A percentile compares a stretch with the other conserved stretches of the same genome.
Evolutionary conservation across 1,284 basidiomycete species (phyloP).

Genomic region (Ganoderma lingzhi): DNA sequence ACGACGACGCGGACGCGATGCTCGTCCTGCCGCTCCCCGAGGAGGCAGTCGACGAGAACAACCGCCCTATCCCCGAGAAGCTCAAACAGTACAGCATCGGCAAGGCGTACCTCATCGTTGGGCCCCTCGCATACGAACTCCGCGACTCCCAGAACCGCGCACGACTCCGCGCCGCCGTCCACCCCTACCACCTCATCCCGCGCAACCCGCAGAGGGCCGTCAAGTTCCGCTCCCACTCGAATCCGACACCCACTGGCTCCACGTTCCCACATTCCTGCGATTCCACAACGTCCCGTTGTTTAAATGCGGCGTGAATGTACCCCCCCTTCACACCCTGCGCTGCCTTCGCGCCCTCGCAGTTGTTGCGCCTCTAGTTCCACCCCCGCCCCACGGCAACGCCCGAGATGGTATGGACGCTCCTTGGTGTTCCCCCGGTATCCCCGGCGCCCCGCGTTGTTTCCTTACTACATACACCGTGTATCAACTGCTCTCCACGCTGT

Average conservation of each 20-base stretch:
- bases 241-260: constrained; percentile 13
- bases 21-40: constrained; percentile 25
- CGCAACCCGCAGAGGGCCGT: constrained; percentile 14
- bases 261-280: constrained; percentile 11
- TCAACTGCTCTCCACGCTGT: constrained; percentile 21
- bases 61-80: constrained; percentile 17
- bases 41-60: constrained; percentile 24
- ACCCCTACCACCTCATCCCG: constrained; percentile 56
- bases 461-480: constrained; percentile 27
- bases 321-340: not conserved
- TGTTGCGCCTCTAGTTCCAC: constrained; percentile 7
- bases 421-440: constrained; percentile 12
- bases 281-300: constrained; percentile 10
- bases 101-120: constrained; percentile 53
- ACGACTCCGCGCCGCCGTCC: constrained; percentile 55
- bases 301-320: constrained; percentile 6
- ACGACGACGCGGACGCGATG: constrained; percentile 29
- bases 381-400: constrained; percentile 9
- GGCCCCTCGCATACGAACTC: constrained; percentile 49
- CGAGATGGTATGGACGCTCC: constrained; percentile 25
- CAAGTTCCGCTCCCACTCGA: not conserved
- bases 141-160: constrained; percentile 48
- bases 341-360: not conserved
- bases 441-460: constrained; percentile 14
- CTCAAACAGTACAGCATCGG: constrained; percentile 23